phyloP scores from a whole-genome alignment of 345 rosid species.

The Rhizophora mangle region DNA sequence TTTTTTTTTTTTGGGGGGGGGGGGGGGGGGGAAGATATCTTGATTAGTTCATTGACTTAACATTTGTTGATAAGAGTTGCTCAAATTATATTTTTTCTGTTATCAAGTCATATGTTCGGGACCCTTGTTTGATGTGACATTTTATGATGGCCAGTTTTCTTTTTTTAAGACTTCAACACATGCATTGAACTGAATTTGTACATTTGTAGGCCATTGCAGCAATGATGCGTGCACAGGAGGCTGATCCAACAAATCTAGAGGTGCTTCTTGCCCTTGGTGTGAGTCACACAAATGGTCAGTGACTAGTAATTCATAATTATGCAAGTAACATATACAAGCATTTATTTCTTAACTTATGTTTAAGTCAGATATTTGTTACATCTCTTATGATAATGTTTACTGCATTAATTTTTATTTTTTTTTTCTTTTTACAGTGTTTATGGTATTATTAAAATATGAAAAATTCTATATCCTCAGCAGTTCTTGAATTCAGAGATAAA shows the following conservation, averaged over 20 bases:
- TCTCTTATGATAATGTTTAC: no score
- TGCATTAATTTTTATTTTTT: no score
- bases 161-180: no score
- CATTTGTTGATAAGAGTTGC: conserved; percentile 1
- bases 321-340: background rate
- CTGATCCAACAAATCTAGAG: conserved; percentile 91
- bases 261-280: conserved; percentile 99
- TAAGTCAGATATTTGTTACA: no score
- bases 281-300: conserved; percentile 97
- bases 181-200: conserved; percentile 10
- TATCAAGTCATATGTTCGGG: background rate
- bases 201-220: conserved; percentile 94
- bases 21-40: background rate
- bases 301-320: background rate
- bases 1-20: background rate
- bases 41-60: background rate
- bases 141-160: background rate
- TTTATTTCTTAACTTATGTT: background rate
- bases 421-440: no score
- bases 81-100: background rate
- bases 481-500: background rate
- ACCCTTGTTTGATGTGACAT: background rate
- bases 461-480: no score
- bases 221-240: conserved; percentile 98
- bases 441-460: no score